phyloP scores from a whole-genome alignment of 495 filamentous ascomycete species.

The Penicillium alfredii region DNA sequence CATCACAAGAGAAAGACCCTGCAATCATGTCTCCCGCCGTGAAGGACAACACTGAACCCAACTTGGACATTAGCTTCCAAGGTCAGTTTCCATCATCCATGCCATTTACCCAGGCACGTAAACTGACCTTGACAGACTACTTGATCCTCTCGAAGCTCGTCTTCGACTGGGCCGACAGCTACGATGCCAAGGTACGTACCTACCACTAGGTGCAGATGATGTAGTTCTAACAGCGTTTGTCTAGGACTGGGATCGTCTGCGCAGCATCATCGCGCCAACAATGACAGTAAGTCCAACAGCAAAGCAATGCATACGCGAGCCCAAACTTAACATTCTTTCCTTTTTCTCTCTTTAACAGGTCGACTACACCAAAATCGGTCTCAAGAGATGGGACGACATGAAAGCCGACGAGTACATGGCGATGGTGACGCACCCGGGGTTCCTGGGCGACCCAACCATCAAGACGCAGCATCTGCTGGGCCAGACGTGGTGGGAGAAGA shows the following conservation, averaged over 20 bases:
- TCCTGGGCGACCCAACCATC: constrained; percentile 65
- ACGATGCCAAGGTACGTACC: constrained; percentile 55
- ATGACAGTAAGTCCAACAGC: constrained; percentile 43
- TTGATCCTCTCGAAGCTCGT: constrained; percentile 23
- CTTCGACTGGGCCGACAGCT: constrained; percentile 80
- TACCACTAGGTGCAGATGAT: too few species aligned
- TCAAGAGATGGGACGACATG: constrained; percentile 67
- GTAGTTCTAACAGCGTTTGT: too few species aligned
- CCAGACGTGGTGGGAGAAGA: constrained; percentile 63
- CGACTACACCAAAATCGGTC: constrained; percentile 70
- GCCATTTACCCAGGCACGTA: neutral
- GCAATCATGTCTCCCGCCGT: constrained; percentile 22
- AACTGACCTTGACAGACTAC: constrained; percentile 15
- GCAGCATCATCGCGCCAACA: constrained; percentile 65
- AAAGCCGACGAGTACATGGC: constrained; percentile 62
- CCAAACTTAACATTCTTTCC: constrained; percentile 12
- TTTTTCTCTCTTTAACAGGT: constrained; percentile 27
- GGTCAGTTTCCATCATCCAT: constrained; percentile 6
- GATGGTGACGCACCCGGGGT: constrained; percentile 60
- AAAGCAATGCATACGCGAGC: neutral
- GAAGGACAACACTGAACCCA: constrained; percentile 18
- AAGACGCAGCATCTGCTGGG: constrained; percentile 77
- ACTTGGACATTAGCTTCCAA: constrained; percentile 26
- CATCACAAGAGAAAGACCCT: too few species aligned
- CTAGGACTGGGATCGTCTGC: constrained; percentile 67